A percentile compares a stretch with the other conserved stretches of the same genome.
Conservation (phyloP, 192 early-diverging fungal species). For the Coemansia sp. region DNA sequence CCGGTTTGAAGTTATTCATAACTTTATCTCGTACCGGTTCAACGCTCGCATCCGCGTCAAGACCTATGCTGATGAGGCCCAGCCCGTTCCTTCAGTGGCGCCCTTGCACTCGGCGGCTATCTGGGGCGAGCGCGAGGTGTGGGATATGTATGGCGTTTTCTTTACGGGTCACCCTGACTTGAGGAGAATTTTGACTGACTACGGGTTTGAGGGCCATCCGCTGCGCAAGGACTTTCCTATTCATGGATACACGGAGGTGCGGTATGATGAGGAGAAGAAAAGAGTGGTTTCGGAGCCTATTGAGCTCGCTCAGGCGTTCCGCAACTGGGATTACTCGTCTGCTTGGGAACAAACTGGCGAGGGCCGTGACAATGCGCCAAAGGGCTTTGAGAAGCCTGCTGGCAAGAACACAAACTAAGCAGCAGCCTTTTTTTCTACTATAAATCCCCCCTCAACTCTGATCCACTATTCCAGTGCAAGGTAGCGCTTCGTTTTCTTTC, state of each 20-base stretch:
- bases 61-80: conserved; percentile 90
- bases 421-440: not conserved
- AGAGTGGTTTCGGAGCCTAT: conserved; percentile 94
- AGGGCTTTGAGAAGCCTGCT: conserved; percentile 43
- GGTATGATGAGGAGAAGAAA: conserved; percentile 99
- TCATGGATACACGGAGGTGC: conserved; percentile 97
- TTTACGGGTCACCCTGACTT: conserved; percentile 96
- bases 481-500: not conserved
- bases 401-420: not conserved
- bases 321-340: conserved; percentile 93
- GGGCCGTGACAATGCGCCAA: conserved; percentile 53
- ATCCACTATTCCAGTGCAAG: not conserved
- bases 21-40: conserved; percentile 80
- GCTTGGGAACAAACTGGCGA: conserved; percentile 90
- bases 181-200: conserved; percentile 94
- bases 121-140: conserved; percentile 98
- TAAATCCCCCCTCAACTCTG: not conserved
- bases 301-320: conserved; percentile 92
- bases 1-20: conserved; percentile 97
- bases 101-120: conserved; percentile 81
- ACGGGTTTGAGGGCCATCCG: conserved; percentile 95
- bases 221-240: conserved; percentile 98
- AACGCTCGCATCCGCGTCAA: conserved; percentile 96
- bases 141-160: conserved; percentile 98
- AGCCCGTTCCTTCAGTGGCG: conserved; percentile 85